Evolutionary conservation across 257 asterid species (phyloP), one percentile per base, ranked within the genome.

Genomic region (Nicotiana sylvestris): DNA sequence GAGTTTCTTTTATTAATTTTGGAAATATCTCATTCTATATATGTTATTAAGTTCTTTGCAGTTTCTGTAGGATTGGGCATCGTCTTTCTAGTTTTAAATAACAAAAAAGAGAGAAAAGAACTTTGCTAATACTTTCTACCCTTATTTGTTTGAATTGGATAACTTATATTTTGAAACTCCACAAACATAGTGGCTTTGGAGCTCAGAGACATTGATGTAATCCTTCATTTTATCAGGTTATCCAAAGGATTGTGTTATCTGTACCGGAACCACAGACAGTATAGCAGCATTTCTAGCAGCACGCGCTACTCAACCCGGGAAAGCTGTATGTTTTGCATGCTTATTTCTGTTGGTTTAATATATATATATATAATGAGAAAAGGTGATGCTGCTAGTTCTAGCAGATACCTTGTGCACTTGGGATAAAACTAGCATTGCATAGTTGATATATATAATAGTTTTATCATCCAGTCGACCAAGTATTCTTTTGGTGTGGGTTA

Each of bases 191-290:
- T 51, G 80, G 16, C 8, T 51, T 76, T 27, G 9, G 80, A 27
- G 25, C 51, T 76, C 16, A 25, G 61, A 6, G 60, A 39, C 29
- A 51, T 43, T 53, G 43, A 17, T 81, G 37, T 58, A 1, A 16
- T 12, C 10, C 77, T 46, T 81, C 43, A 60, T 85, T 51, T 76
- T 81, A 78, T 53, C 87, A 95, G 99, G 97, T 82, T 95, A 91
- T 77, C 77, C 94, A 43, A 83, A 92, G 89, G 88, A 92, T 84
- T 95, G 98, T 86, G 86, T 89, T 77, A 88, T 93, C 84, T 92
- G 99, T 92, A 88, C 97, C 4, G 99, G 99, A 86, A 94, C 99
- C 84, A 95, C 99, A 2, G 99, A 94, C 83, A 95, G 99, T 85
- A 90, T 95, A 64, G 98, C 98, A 82, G 99, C 99, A 81, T 92